Evolutionary conservation across 2,329 filamentous ascomycete genomes (phyloP).

Genomic region (Biscogniauxia mediterranea): DNA sequence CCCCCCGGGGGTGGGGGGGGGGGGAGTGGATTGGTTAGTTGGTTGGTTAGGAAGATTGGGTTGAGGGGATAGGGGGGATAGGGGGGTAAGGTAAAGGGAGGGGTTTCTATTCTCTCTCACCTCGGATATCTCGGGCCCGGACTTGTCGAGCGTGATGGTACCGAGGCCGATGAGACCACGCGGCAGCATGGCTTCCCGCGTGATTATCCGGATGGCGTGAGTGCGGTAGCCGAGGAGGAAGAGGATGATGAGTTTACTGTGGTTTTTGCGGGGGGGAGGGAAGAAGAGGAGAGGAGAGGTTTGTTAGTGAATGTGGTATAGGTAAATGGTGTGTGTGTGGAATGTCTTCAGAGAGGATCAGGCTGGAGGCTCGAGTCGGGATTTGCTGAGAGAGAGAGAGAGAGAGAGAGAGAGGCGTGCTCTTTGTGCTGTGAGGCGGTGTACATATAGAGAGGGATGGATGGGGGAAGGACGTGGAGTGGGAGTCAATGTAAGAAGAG

Average conservation of each 20-base stretch:
- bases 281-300: not conserved
- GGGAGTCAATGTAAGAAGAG: no score
- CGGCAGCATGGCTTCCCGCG: slow-evolving; percentile 67
- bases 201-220: slow-evolving; percentile 68
- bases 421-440: no score
- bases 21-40: slow-evolving; percentile 1
- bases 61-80: not conserved
- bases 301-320: not conserved
- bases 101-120: slow-evolving; percentile 30
- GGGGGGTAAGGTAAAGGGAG: slow-evolving; percentile 5
- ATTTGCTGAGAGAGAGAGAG: no score
- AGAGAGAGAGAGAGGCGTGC: no score
- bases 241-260: slow-evolving; percentile 58
- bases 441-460: no score
- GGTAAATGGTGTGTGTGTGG: no score
- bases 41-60: not conserved
- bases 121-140: slow-evolving; percentile 57
- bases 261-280: not conserved
- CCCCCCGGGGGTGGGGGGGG: no score
- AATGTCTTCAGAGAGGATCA: no score
- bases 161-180: slow-evolving; percentile 71
- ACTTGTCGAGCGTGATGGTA: slow-evolving; percentile 66
- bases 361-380: no score
- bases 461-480: no score
- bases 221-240: slow-evolving; percentile 61